Evolutionary conservation across 1,284 basidiomycete genomes (phyloP), one percentile per base, ranked within the genome.

Genomic region (Heterobasidion parviporum): DNA sequence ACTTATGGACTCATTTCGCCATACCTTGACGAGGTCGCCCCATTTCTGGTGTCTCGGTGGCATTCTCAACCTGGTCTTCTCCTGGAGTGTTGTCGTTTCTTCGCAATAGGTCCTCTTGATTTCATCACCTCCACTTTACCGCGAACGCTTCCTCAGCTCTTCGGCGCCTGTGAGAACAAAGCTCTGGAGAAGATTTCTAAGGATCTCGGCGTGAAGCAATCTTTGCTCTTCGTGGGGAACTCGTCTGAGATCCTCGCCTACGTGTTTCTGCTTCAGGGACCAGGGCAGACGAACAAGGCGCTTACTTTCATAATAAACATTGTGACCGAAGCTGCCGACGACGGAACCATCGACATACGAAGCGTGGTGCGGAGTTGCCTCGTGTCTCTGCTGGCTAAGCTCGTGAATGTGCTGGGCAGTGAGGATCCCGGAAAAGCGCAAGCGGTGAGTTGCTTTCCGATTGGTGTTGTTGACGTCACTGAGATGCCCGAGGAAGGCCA

Each of bases 361-460:
- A 78, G 73, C 54, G 67, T 92, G 20, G 77, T 92, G 46, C 81
- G 78, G 52, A 83, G 82, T 57, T 86, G 80, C 59, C 71, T 85
- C 33, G 79, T 89, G 1, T 77, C 82, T 6, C 71, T 94, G 16
- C 72, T 94, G 15, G 83, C 85, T 2, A 82, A 86, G 57, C 72
- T 96, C n/a, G 83, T 92, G 18, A 77, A 91, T 26, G 78, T 79
- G 8, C 73, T 94, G 63, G 92, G 91, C 4, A 83, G 92, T 61
- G 77, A 83, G 51, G 76, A 83, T 55, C 58, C 65, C 2, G 69
- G 73, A 18, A 71, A 71, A 7, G 72, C 72, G 2, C 67, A 74
- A 48, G 69, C 70, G 56, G 85, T 85, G 58, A 63, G 78, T 35
- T 41, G 18, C n/a, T 41, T n/a, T n/a, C n/a, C 7, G 38, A n/a